A percentile compares a stretch with the other conserved stretches of the same genome.
Conservation (phyloP, 2,329 filamentous ascomycete genomes). For the Blastomyces emzantsi region DNA sequence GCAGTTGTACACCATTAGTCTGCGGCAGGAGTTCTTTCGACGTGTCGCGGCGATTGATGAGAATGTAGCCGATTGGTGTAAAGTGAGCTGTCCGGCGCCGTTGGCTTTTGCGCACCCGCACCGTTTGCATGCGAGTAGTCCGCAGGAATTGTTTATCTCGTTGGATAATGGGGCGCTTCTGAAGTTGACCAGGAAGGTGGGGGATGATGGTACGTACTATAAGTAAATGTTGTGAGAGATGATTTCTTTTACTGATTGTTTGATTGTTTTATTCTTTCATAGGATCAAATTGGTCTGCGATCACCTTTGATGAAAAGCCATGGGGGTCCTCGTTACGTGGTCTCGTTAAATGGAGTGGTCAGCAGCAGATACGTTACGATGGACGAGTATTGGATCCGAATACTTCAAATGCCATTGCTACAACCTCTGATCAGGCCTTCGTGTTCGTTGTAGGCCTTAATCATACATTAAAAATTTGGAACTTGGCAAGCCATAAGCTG, state of each 20-base stretch:
- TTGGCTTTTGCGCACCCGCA: constrained; percentile 73
- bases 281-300: constrained; percentile 38
- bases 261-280: constrained; percentile 11
- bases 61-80: constrained; percentile 67
- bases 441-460: constrained; percentile 80
- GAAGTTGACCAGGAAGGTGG: constrained; percentile 56
- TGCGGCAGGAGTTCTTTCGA: constrained; percentile 74
- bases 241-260: constrained; percentile 13
- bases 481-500: constrained; percentile 69
- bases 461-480: constrained; percentile 84
- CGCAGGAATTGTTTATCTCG: constrained; percentile 67
- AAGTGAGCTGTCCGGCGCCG: constrained; percentile 61
- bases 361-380: constrained; percentile 36
- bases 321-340: constrained; percentile 43
- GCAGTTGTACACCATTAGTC: constrained; percentile 71
- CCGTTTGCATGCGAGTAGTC: constrained; percentile 64
- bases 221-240: not conserved
- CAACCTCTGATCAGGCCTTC: constrained; percentile 40
- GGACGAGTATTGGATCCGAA: constrained; percentile 36
- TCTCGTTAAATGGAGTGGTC: constrained; percentile 37
- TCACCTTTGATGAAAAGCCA: constrained; percentile 41
- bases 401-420: constrained; percentile 37
- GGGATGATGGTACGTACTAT: constrained; percentile 39
- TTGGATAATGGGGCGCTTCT: constrained; percentile 45
- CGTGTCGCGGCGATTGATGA: constrained; percentile 60